Base-by-base conservation (phyloP, 2,329 filamentous ascomycete species). In the Phoma sp. region DNA sequence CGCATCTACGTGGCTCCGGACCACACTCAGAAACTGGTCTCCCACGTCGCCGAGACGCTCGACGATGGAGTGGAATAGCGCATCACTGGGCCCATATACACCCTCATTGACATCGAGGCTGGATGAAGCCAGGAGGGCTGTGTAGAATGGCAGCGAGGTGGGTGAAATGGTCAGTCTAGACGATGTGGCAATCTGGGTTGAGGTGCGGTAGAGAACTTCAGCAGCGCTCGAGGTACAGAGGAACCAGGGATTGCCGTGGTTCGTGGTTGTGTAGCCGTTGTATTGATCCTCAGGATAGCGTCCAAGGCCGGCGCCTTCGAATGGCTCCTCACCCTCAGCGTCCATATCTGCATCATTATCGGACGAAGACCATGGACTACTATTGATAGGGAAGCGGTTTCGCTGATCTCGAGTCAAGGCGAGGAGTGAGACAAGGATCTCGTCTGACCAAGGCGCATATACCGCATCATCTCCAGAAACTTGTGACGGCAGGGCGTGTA, bases 211-310 rank as follows among this genome's bases (percentile, higher is more conserved):
- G 5, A 78, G 61, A 39, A 78, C 56, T 38, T 76, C 69, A 4
- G 77, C 71, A 2, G 75, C 75, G n/a, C 69, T 68, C 7, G 71
- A 68, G 4, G 76, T 79, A 65, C 75, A 78, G 7, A 79, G 67
- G 56, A 78, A 79, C 75, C 75, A 78, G 5, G 75, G 75, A 42
- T 78, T 75, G 14, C 75, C 75, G 38, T 62, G 66, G 9, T 55
- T 59, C 4, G 65, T 63, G 30, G 57, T 73, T 27, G 62, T 65
- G 54, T 75, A 73, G 14, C 75, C 75, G 58, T 76, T 65, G 60
- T 77, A 77, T 0, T 69, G 64, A 57, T 79, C 77, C 64, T 79
- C 77, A 1, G 76, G 75, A 54, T 79, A 79, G 39, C 77, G 69
- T 14, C 77, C 77, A 7, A 79, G 55, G 1, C 72, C 77, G 25